A percentile compares a stretch with the other conserved stretches of the same genome.
These are phyloP conservation scores for Solanum chacoense DNA, from an alignment of 305 asterid genomes.

Conservation along the genomic window DNA sequence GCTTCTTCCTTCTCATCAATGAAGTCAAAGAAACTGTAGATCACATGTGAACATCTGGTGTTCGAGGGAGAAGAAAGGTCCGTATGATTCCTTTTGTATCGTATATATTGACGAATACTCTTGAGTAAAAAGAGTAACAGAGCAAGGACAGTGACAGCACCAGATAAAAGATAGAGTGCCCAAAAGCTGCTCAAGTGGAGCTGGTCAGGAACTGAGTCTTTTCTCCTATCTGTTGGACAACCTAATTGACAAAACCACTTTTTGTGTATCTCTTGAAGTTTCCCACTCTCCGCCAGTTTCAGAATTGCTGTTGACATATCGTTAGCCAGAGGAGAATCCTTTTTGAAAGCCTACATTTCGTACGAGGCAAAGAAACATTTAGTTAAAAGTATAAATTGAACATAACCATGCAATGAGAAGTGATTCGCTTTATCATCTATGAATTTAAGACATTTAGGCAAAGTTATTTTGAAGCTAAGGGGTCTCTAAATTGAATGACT, in stretches of 20 bases:
- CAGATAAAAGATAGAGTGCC: constrained; percentile 61
- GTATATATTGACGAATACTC: constrained; percentile 13
- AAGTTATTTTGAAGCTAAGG: neutral
- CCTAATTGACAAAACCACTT: constrained; percentile 54
- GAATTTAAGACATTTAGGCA: neutral
- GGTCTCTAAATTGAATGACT: neutral
- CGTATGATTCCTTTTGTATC: constrained; percentile 15
- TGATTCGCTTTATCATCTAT: neutral
- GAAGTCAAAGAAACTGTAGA: constrained; percentile 23
- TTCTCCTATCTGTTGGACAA: constrained; percentile 37
- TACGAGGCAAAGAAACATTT: neutral
- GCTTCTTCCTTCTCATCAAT: constrained; percentile 35
- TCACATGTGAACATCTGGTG: constrained; percentile 5
- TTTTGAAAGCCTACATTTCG: constrained; percentile 49
- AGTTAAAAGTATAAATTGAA: neutral
- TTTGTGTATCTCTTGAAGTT: constrained; percentile 63
- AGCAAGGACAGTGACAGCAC: constrained; percentile 36
- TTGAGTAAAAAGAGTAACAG: constrained; percentile 15
- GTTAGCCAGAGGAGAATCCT: constrained; percentile 62
- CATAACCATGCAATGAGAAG: neutral
- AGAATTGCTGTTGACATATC: constrained; percentile 70
- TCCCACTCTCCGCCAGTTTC: constrained; percentile 62
- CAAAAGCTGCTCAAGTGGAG: constrained; percentile 65
- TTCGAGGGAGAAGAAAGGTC: constrained; percentile 10
- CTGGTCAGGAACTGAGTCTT: constrained; percentile 43